A percentile compares a stretch with the other conserved stretches of the same genome.
Conservation (phyloP, 495 filamentous ascomycete genomes). For the Cercophora sp. region DNA sequence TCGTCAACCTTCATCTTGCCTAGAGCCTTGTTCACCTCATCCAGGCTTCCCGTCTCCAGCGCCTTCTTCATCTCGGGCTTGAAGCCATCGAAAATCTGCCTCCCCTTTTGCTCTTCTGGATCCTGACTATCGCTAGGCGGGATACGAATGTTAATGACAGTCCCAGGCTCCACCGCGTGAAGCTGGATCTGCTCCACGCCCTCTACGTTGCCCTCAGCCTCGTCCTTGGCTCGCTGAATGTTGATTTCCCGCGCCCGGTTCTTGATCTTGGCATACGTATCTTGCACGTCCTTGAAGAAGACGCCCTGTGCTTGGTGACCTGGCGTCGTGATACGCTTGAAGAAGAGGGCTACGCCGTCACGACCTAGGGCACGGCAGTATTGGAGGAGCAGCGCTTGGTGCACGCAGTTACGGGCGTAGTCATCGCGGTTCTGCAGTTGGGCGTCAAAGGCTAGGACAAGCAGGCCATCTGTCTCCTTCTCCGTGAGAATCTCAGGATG, state of each 20-base stretch:
- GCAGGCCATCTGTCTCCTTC: slow-evolving; percentile 83
- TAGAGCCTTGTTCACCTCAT: slow-evolving; percentile 91
- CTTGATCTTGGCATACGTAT: slow-evolving; percentile 78
- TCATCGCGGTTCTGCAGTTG: slow-evolving; percentile 71
- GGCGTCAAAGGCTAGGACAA: slow-evolving; percentile 86
- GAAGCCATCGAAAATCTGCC: slow-evolving; percentile 80
- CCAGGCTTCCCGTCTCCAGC: slow-evolving; percentile 76
- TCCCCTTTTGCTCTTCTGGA: slow-evolving; percentile 57
- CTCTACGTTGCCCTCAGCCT: slow-evolving; percentile 50
- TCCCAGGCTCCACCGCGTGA: slow-evolving; percentile 91
- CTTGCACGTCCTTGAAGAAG: slow-evolving; percentile 87
- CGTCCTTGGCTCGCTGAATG: slow-evolving; percentile 59
- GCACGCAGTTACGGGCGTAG: slow-evolving; percentile 82
- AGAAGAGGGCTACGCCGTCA: slow-evolving; percentile 89
- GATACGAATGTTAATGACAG: slow-evolving; percentile 84
- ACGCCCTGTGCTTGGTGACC: slow-evolving; percentile 89
- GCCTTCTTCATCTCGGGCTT: slow-evolving; percentile 74
- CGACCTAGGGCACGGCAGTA: slow-evolving; percentile 87
- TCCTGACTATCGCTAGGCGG: slow-evolving; percentile 63
- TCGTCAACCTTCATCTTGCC: slow-evolving; percentile 90
- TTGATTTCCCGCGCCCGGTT: slow-evolving; percentile 72
- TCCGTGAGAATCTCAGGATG: slow-evolving; percentile 78
- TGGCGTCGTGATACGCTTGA: slow-evolving; percentile 89
- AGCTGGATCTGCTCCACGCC: slow-evolving; percentile 97
- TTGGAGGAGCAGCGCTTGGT: slow-evolving; percentile 87